Conservation (phyloP, 768 basidiomycete genomes). For the Rhodotorula sphaerocarpa region DNA sequence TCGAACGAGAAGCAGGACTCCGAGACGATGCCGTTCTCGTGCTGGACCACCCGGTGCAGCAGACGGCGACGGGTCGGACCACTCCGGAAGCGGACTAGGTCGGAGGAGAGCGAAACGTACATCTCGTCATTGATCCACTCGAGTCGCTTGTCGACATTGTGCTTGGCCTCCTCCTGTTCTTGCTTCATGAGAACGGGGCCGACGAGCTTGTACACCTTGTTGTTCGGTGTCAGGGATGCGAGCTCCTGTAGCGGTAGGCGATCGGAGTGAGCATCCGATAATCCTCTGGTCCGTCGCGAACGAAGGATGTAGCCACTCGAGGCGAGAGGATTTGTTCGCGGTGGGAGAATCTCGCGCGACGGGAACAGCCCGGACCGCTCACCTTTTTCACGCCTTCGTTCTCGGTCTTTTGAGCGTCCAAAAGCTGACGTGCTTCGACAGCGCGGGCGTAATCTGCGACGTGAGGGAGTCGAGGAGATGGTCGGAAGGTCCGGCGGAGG, state of each 20-base stretch:
- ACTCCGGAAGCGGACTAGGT: too few species aligned
- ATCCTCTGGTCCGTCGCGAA: too few species aligned
- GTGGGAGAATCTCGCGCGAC: too few species aligned
- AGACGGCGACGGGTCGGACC: too few species aligned
- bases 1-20: too few species aligned
- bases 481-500: neutral
- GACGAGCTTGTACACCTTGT: slow-evolving; percentile 78
- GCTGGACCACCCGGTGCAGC: too few species aligned
- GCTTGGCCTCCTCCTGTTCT: slow-evolving; percentile 75
- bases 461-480: too few species aligned
- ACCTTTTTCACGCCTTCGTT: slow-evolving; percentile 90
- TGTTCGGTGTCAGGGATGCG: slow-evolving; percentile 59
- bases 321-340: too few species aligned
- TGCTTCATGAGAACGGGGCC: slow-evolving; percentile 86
- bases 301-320: too few species aligned
- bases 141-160: slow-evolving; percentile 78
- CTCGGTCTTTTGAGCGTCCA: slow-evolving; percentile 85
- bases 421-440: slow-evolving; percentile 70
- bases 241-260: slow-evolving; percentile 63
- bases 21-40: too few species aligned
- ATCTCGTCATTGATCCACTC: slow-evolving; percentile 83
- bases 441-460: slow-evolving; percentile 56
- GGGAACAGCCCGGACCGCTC: slow-evolving; percentile 5
- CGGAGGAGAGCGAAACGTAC: slow-evolving; percentile 48
- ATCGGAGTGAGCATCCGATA: too few species aligned